Evolutionary conservation across 306 rosid species (phyloP).

Genomic region (apple (Malus domestica)): DNA sequence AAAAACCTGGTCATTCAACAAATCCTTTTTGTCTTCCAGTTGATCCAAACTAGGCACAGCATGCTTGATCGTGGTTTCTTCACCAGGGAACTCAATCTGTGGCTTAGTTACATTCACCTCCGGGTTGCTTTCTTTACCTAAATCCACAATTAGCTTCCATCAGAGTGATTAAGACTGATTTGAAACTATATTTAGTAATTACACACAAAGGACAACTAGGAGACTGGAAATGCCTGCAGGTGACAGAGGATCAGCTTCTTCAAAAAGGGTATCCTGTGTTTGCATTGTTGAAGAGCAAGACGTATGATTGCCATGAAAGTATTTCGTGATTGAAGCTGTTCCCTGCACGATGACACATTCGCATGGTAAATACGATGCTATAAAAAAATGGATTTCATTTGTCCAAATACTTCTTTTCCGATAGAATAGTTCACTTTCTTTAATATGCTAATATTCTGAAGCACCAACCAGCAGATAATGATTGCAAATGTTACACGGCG

Average conservation of each 20-base stretch:
- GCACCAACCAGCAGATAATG: neutral
- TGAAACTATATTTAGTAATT: neutral
- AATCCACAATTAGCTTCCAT: conserved; percentile 16
- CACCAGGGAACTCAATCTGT: conserved; percentile 33
- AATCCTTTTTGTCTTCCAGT: conserved; percentile 30
- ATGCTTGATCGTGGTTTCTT: conserved; percentile 26
- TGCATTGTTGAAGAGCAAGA: conserved; percentile 37
- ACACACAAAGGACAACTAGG: conserved; percentile 9
- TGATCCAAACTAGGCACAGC: conserved; percentile 35
- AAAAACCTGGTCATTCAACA: conserved; percentile 26
- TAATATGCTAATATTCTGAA: neutral
- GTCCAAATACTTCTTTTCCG: neutral
- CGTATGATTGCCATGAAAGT: conserved; percentile 50
- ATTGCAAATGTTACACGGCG: neutral
- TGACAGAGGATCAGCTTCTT: conserved; percentile 44
- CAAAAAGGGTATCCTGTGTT: conserved; percentile 24
- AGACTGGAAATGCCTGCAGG: conserved; percentile 50
- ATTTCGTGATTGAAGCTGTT: conserved; percentile 68
- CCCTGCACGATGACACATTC: conserved; percentile 38
- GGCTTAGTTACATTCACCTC: conserved; percentile 35
- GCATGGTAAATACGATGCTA: neutral
- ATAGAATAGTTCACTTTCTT: neutral
- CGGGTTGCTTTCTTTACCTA: conserved; percentile 44
- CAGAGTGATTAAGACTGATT: conserved; percentile 11
- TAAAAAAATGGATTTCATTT: neutral